Base-by-base conservation (phyloP, 257 asterid species). In the Marsdenia floribunda region DNA sequence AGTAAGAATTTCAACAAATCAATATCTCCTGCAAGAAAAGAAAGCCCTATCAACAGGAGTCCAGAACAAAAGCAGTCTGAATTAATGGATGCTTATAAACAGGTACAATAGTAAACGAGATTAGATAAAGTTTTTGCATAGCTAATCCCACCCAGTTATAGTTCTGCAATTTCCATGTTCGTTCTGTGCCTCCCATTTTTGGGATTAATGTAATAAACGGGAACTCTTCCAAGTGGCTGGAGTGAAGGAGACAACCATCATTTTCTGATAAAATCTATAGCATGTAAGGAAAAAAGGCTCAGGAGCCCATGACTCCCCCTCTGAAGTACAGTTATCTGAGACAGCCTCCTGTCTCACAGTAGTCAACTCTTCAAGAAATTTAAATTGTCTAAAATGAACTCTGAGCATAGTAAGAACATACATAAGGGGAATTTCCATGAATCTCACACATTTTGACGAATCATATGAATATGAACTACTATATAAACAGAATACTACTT, bases 1-100 rank as follows among this genome's bases (percentile, higher is more conserved):
- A 95, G 87, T 75, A 95, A 83, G 78, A 85, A 76, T 68, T 81
- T 85, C 83, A 92, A 82, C 80, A 90, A 77, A 76, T 92, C 96
- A 74, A 81, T 74, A 83, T 90, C 88, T 68, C 98, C 99, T 92
- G 90, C 89, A 82, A 73, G 50, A 24, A 74, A 83, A 74, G 79
- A 22, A 46, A 59, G 61, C 22, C 46, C 50, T 40, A 68, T 49
- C n/a, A 67, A 19, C 14, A 72, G 50, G 18, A 71, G 64, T 49
- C 44, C 19, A 26, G 70, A 38, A 65, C 11, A 37, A 63, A 15
- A 1, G 47, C 70, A 65, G 38, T 37, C 49, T 35, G 26, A 18
- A 57, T 14, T 24, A 63, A 35, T 14, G 69, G 26, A 16, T 37
- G 46, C 7, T n/a, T 37, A 65, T 37, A 2, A 37, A 64, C 24